Percentiles rank a stretch among this genome's conserved stretches.
Conservation (phyloP, 2,329 filamentous ascomycete genomes). For the Colletotrichum kahawae region DNA sequence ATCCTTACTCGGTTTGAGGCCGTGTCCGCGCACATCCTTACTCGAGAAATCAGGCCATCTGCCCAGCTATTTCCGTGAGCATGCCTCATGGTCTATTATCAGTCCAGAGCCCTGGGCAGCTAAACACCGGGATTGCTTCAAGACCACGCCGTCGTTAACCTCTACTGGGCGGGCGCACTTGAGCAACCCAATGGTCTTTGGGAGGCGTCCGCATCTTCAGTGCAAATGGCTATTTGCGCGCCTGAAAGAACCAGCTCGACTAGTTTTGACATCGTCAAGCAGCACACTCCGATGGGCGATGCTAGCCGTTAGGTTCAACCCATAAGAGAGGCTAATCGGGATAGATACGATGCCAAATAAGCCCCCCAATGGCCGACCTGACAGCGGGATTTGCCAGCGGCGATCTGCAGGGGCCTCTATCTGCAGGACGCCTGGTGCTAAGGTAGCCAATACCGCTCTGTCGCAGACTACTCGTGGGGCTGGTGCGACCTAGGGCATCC, state of each 20-base stretch:
- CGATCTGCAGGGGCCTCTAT: slow-evolving; percentile 1
- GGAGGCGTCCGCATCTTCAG: background rate
- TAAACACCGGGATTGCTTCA: background rate
- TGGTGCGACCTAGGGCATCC: background rate
- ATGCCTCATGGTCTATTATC: background rate
- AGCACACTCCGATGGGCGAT: background rate
- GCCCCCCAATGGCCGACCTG: background rate
- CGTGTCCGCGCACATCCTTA: background rate
- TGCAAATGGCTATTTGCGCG: background rate
- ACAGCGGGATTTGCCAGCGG: slow-evolving; percentile 1
- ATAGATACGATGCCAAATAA: background rate
- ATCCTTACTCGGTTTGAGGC: background rate
- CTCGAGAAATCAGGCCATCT: slow-evolving; percentile 4
- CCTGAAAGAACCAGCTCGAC: background rate
- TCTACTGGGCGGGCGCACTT: background rate
- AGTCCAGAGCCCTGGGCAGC: background rate
- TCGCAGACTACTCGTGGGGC: background rate
- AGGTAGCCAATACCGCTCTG: background rate
- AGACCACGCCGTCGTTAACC: background rate
- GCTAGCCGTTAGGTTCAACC: background rate
- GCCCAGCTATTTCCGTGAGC: background rate
- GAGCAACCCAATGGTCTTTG: background rate
- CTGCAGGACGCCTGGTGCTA: background rate
- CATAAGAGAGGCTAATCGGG: background rate
- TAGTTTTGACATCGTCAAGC: background rate